These are phyloP conservation scores for Geotrichum aggregatum DNA, from an alignment of 1,139 yeast species.

Conservation along the genomic window DNA sequence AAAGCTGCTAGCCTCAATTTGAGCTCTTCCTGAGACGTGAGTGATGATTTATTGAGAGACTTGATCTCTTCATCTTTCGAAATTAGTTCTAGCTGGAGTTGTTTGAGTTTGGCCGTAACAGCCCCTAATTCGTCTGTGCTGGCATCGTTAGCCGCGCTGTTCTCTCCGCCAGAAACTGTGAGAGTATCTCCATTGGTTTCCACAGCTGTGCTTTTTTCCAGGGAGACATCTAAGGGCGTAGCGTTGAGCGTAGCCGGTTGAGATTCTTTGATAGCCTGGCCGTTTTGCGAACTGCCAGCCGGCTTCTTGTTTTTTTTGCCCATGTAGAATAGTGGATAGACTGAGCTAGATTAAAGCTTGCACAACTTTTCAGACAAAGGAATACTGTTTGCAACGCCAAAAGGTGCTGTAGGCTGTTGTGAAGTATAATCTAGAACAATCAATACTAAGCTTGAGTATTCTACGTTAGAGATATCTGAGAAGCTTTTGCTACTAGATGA, in stretches of 20 bases:
- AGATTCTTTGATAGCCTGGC: neutral
- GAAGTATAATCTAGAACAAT: no score
- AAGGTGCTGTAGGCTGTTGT: neutral
- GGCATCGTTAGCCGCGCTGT: neutral
- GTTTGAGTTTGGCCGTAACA: constrained; percentile 27
- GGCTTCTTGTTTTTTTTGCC: constrained; percentile 7
- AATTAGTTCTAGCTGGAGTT: constrained; percentile 14
- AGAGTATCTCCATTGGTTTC: neutral
- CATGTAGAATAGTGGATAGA: neutral
- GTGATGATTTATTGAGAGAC: neutral
- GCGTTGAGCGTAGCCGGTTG: neutral
- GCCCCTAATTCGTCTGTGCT: neutral
- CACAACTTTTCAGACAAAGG: neutral
- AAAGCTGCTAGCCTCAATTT: neutral
- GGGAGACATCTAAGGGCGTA: no score
- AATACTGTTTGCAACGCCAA: neutral
- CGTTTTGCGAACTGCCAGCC: neutral
- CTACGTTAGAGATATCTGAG: neutral
- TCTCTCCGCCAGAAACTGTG: neutral
- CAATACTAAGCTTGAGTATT: neutral
- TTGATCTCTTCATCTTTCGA: constrained; percentile 7
- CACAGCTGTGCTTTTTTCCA: no score
- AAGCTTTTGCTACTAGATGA: neutral
- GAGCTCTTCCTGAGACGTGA: neutral
- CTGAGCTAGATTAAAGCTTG: neutral